Percentiles rank a stretch among this genome's conserved stretches.
Conservation (phyloP, 495 filamentous ascomycete genomes). For the Usnea hakonensis region DNA sequence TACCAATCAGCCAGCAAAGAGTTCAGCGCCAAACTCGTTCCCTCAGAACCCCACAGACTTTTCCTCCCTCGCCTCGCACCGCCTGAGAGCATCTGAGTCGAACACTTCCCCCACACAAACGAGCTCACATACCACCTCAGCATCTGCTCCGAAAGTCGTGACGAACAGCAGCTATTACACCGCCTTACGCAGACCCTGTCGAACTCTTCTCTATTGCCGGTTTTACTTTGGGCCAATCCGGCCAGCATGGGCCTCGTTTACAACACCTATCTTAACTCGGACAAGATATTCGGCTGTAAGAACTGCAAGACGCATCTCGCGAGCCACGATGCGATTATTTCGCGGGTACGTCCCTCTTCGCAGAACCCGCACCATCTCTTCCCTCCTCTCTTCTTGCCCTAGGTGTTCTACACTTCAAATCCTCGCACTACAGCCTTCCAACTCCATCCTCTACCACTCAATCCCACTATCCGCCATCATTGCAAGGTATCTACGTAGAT, state of each 20-base stretch:
- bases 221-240: not conserved
- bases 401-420: slow-evolving; percentile 18
- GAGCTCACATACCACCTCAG: not conserved
- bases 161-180: not conserved
- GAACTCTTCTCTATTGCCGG: not conserved
- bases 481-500: not conserved
- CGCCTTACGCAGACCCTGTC: not conserved
- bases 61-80: no score
- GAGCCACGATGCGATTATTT: slow-evolving; percentile 93
- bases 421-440: no score
- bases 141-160: not conserved
- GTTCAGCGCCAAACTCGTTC: not conserved
- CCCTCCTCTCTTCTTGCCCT: slow-evolving; percentile 10
- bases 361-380: not conserved
- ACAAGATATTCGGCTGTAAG: slow-evolving; percentile 92
- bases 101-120: no score
- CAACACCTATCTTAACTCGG: slow-evolving; percentile 87
- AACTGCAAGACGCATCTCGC: slow-evolving; percentile 91
- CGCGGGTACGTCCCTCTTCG: slow-evolving; percentile 57
- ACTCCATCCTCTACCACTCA: not conserved
- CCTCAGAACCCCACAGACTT: not conserved
- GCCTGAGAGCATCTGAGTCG: no score
- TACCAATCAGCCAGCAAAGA: not conserved
- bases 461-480: slow-evolving; percentile 7
- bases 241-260: slow-evolving; percentile 83